Evolutionary conservation across 2,329 filamentous ascomycete species (phyloP), one percentile per base, ranked within the genome.

Genomic region (Tolypocladium endophyticum): DNA sequence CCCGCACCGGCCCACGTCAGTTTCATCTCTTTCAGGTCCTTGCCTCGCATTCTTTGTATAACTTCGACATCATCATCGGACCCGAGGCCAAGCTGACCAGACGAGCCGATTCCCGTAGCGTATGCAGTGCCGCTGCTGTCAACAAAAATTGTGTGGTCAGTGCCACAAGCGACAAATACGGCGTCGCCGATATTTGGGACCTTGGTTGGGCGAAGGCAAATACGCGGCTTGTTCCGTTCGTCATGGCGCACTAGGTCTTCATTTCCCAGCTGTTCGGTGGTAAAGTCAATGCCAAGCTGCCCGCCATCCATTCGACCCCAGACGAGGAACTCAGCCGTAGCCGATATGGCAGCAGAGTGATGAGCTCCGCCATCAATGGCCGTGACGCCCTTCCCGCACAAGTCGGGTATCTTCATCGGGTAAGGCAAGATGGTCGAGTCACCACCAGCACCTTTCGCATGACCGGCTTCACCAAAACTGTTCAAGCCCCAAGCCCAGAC

Each of bases 401-500:
- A 80, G 5, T 79, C 80, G 5, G 81, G 73, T 33, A 94, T 83
- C 36, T 86, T 73, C 18, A 81, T 83, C 2, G 89, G 87, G 60
- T 82, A 80, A 9, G 87, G 61, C 82, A 81, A 14, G 62, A 86
- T 79, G 20, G 83, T 81, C 60, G 82, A 81, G 62, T 86, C 61
- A 8, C 57, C 56, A 1, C 66, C 63, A 5, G 66, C 65, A 1
- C 55, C 59, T 28, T 58, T 58, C 58, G 79, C 77, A 58, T 81
- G 76, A 55, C 87, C 89, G 14, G 87, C 87, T 73, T 93, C 84
- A 62, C 86, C 87, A 69, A 87, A 92, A 71, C 86, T 88, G 77
- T 94, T 93, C 39, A 90, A 76, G n/a, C 90, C 89, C 89, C 89
- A 93, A 0, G 83, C 81, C 73, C 84, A 92, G 45, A 92, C 85